Conservation (phyloP, 2,329 filamentous ascomycete species). For the Stagonosporopsis cucurbitacearum region DNA sequence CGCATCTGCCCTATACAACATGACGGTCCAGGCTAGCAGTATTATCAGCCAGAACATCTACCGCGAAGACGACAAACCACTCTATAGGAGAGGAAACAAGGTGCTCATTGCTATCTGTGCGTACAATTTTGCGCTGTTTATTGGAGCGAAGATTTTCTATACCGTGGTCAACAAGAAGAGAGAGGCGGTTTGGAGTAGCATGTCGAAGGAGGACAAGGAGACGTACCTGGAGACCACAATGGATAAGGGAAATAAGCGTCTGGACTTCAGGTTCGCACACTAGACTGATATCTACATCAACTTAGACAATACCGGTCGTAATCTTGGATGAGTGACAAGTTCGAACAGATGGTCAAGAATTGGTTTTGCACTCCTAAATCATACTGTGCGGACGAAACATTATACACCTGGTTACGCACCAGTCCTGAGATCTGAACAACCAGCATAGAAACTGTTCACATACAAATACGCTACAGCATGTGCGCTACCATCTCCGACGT, state of each 20-base stretch:
- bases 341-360: too few species aligned
- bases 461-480: too few species aligned
- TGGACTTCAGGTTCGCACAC: slow-evolving; percentile 46
- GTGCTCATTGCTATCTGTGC: slow-evolving; percentile 59
- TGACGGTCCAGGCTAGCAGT: slow-evolving; percentile 42
- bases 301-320: too few species aligned
- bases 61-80: slow-evolving; percentile 57
- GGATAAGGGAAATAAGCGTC: slow-evolving; percentile 47
- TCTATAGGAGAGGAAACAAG: slow-evolving; percentile 62
- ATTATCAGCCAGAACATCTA: slow-evolving; percentile 58
- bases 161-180: slow-evolving; percentile 55
- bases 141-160: slow-evolving; percentile 62
- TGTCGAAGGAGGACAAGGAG: slow-evolving; percentile 46
- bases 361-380: too few species aligned
- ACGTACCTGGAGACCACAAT: slow-evolving; percentile 45
- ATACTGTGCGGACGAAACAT: too few species aligned
- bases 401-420: too few species aligned
- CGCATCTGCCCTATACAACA: slow-evolving; percentile 53
- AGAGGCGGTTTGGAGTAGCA: slow-evolving; percentile 38
- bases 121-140: slow-evolving; percentile 59
- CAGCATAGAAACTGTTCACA: too few species aligned
- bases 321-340: too few species aligned
- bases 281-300: too few species aligned
- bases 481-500: too few species aligned
- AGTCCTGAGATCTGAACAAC: too few species aligned